phyloP scores from a whole-genome alignment of 1,284 basidiomycete genomes.

The Ceraceosorus bombacis region DNA sequence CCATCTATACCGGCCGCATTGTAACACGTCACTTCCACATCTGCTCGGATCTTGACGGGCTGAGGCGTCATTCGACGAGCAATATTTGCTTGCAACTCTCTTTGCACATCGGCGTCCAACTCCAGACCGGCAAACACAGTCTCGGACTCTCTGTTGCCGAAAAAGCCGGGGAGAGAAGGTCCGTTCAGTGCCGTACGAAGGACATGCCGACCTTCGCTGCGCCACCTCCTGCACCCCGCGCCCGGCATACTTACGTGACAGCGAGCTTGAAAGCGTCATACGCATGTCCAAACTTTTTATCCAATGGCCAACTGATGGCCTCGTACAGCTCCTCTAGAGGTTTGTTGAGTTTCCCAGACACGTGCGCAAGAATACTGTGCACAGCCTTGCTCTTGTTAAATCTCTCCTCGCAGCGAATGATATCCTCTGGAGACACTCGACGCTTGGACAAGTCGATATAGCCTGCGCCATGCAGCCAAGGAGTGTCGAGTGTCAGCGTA shows the following conservation, averaged over 20 bases:
- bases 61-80: constrained; percentile 92
- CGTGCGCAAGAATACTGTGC: constrained; percentile 45
- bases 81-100: constrained; percentile 74
- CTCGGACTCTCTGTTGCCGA: constrained; percentile 66
- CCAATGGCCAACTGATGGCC: constrained; percentile 84
- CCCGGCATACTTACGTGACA: constrained; percentile 63
- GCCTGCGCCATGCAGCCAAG: constrained; percentile 53
- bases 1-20: constrained; percentile 95
- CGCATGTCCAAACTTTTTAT: constrained; percentile 83
- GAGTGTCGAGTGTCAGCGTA: too few relatives aligned
- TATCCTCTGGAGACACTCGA: constrained; percentile 97
- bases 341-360: constrained; percentile 38
- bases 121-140: constrained; percentile 70
- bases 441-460: constrained; percentile 99
- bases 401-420: constrained; percentile 94
- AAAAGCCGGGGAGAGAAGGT: background rate
- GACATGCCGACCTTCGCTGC: too few relatives aligned
- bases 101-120: constrained; percentile 58
- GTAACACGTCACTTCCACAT: constrained; percentile 96
- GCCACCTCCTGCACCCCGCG: too few relatives aligned
- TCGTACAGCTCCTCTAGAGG: constrained; percentile 78
- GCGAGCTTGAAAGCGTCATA: constrained; percentile 98
- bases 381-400: constrained; percentile 86
- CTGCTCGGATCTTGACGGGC: constrained; percentile 95
- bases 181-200: too few relatives aligned